Conservation (phyloP, 345 rosid genomes). For the Aegle marmelos region DNA sequence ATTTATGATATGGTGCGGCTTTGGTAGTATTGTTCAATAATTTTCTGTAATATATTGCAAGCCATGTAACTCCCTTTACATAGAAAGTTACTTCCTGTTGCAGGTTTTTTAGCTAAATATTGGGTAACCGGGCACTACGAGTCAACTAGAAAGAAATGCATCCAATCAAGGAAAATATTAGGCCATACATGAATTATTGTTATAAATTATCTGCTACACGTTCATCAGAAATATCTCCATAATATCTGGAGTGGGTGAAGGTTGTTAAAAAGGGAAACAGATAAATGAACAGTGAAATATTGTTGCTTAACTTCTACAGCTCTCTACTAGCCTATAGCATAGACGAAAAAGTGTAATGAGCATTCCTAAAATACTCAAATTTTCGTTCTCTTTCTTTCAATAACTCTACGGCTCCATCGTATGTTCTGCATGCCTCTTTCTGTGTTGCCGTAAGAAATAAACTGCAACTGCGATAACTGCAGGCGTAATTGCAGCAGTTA, state of each 20-base stretch:
- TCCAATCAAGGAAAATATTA: too few relatives aligned
- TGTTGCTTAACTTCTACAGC: background rate
- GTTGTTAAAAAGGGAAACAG: background rate
- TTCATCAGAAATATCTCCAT: background rate
- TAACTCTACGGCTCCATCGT: background rate
- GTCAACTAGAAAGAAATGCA: background rate
- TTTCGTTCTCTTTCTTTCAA: background rate
- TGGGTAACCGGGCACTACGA: background rate
- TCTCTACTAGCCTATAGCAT: background rate
- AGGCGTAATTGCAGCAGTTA: constrained; percentile 26
- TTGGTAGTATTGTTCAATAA: background rate
- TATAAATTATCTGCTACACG: background rate
- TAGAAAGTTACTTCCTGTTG: too few relatives aligned
- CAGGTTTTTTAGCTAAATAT: too few relatives aligned
- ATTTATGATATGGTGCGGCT: background rate
- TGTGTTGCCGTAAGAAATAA: background rate
- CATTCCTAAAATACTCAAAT: background rate
- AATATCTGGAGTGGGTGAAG: background rate
- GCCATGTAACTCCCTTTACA: background rate
- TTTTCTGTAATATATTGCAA: background rate
- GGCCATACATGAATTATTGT: background rate
- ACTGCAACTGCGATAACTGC: background rate
- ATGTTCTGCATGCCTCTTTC: background rate
- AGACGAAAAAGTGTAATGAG: background rate
- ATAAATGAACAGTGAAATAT: background rate